These are phyloP conservation scores for Puccinia brachypodii DNA, from an alignment of 1,284 basidiomycete species.

Conservation along the genomic window DNA sequence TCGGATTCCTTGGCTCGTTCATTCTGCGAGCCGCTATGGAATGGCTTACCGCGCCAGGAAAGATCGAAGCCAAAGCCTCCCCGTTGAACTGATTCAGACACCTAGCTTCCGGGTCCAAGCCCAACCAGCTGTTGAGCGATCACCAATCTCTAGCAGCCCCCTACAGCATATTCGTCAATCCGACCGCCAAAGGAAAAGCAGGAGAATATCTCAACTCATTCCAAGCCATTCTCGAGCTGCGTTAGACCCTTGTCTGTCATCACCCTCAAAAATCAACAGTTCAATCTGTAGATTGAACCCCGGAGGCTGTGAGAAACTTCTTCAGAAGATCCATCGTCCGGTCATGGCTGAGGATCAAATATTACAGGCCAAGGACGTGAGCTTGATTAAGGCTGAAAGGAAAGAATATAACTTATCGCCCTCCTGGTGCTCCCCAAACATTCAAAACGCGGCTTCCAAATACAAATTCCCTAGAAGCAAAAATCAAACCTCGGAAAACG, in stretches of 20 bases:
- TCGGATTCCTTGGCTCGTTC: background rate
- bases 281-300: background rate
- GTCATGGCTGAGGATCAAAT: background rate
- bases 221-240: background rate
- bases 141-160: background rate
- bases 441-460: background rate
- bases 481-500: background rate
- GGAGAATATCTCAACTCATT: background rate
- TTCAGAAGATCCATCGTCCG: background rate
- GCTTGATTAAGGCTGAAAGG: background rate
- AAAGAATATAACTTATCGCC: background rate
- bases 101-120: background rate
- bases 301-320: slow-evolving; percentile 1
- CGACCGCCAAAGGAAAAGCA: background rate
- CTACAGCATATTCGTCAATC: background rate
- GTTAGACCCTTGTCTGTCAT: background rate
- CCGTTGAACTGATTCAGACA: background rate
- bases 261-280: background rate
- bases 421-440: background rate
- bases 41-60: background rate
- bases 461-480: background rate
- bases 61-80: background rate
- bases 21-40: background rate
- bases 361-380: background rate
- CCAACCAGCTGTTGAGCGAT: background rate